Conservation (phyloP, 345 rosid species). For the Acer negundo region DNA sequence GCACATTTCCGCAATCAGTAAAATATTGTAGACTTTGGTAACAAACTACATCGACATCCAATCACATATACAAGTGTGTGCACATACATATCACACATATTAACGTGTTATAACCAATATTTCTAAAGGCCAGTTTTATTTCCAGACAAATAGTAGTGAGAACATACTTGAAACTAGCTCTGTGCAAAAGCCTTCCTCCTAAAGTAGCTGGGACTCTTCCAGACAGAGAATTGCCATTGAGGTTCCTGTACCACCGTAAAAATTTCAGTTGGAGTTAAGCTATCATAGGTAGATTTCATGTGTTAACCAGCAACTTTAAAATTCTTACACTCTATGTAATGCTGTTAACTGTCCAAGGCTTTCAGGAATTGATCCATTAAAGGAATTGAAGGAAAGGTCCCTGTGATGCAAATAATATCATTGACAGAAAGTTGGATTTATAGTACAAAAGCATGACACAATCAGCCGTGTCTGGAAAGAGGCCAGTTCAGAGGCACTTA, state of each 20-base stretch:
- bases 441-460: not conserved
- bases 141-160: constrained; percentile 9
- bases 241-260: constrained; percentile 61
- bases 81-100: not conserved
- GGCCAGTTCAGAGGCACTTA: constrained; percentile 45
- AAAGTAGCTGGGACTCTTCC: constrained; percentile 87
- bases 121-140: not conserved
- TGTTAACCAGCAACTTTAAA: constrained; percentile 12
- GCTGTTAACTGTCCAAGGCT: constrained; percentile 79
- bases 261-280: constrained; percentile 6
- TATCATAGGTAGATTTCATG: not conserved
- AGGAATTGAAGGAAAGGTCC: constrained; percentile 88
- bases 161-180: constrained; percentile 95
- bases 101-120: not conserved
- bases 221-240: constrained; percentile 83
- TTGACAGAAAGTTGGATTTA: not conserved
- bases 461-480: not conserved
- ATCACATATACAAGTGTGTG: not conserved
- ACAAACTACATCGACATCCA: not conserved
- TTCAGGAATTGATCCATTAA: constrained; percentile 90
- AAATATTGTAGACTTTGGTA: not conserved
- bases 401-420: constrained; percentile 42
- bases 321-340: constrained; percentile 74
- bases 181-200: constrained; percentile 91
- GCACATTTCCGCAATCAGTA: constrained; percentile 33